Evolutionary conservation across 768 basidiomycete genomes (phyloP).

Genomic region (Pleurotus tuber-regium): DNA sequence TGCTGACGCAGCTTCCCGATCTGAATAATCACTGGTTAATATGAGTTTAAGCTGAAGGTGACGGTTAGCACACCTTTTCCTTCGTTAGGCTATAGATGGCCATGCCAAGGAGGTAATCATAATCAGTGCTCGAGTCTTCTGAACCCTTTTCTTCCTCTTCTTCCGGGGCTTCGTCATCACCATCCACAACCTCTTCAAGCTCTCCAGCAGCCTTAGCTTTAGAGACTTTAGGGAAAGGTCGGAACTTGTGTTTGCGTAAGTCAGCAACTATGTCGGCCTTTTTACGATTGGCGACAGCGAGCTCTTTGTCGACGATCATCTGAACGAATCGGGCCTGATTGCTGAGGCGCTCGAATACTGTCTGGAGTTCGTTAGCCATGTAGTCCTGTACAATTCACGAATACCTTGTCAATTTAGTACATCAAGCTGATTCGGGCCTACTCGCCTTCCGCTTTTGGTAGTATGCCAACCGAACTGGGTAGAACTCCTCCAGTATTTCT

Average conservation of each 20-base stretch:
- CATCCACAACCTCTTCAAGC: slow-evolving; percentile 53
- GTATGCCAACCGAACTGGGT: slow-evolving; percentile 79
- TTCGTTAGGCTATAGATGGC: slow-evolving; percentile 91
- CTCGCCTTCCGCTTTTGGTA: slow-evolving; percentile 95
- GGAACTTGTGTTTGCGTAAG: slow-evolving; percentile 79
- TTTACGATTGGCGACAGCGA: slow-evolving; percentile 84
- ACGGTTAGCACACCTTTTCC: slow-evolving; percentile 65
- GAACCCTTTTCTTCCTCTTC: slow-evolving; percentile 26
- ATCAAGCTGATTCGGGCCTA: no score
- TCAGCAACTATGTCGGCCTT: slow-evolving; percentile 84
- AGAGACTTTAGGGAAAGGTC: slow-evolving; percentile 82
- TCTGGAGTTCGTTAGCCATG: slow-evolving; percentile 79
- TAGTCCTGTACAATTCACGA: slow-evolving; percentile 83
- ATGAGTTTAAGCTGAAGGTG: background rate
- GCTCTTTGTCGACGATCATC: slow-evolving; percentile 88
- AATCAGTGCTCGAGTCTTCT: slow-evolving; percentile 58
- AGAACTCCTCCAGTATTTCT: slow-evolving; percentile 92
- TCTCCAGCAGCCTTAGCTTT: slow-evolving; percentile 70
- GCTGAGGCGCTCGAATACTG: slow-evolving; percentile 76
- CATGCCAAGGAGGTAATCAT: slow-evolving; percentile 94
- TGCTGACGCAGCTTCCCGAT: slow-evolving; percentile 83
- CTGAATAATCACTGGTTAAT: slow-evolving; percentile 32
- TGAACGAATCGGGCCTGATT: slow-evolving; percentile 97
- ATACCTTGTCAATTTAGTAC: no score
- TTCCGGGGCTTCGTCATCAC: slow-evolving; percentile 49